phyloP scores from a whole-genome alignment of 768 basidiomycete genomes.

The Megacollybia marginata region DNA sequence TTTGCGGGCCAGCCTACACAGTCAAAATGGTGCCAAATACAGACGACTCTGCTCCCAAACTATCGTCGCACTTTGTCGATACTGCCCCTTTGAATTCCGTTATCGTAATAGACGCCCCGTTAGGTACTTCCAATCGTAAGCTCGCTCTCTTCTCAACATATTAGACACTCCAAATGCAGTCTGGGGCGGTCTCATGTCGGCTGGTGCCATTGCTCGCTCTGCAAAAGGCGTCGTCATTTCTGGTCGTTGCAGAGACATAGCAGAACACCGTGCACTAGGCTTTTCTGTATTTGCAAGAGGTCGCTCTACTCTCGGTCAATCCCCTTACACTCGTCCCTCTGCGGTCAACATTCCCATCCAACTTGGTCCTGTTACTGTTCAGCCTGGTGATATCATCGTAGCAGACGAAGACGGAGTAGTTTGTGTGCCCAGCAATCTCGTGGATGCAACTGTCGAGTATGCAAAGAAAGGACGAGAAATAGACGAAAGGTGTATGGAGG shows the following conservation, averaged over 20 bases:
- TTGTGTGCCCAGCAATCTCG: conserved; percentile 54
- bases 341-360: conserved; percentile 61
- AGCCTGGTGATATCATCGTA: conserved; percentile 78
- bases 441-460: conserved; percentile 46
- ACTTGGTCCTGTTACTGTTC: conserved; percentile 47
- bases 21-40: conserved; percentile 69
- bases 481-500: conserved; percentile 66
- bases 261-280: conserved; percentile 58
- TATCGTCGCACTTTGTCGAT: conserved; percentile 77
- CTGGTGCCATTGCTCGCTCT: conserved; percentile 67
- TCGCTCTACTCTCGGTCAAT: conserved; percentile 81
- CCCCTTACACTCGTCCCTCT: conserved; percentile 75
- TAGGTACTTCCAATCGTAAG: conserved; percentile 35
- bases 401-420: conserved; percentile 89
- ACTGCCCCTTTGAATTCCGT: conserved; percentile 56
- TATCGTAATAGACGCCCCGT: conserved; percentile 70
- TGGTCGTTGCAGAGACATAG: conserved; percentile 78
- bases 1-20: conserved; percentile 80
- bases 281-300: conserved; percentile 83
- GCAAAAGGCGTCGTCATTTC: conserved; percentile 75
- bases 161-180: conserved; percentile 72
- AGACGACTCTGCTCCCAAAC: conserved; percentile 54
- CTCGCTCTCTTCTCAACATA: not conserved
- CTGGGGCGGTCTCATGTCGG: conserved; percentile 91
- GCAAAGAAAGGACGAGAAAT: conserved; percentile 54